A percentile compares a stretch with the other conserved stretches of the same genome.
Evolutionary conservation across 192 early-diverging fungal genomes (phyloP).

Genomic region (Backusella psychrophila): DNA sequence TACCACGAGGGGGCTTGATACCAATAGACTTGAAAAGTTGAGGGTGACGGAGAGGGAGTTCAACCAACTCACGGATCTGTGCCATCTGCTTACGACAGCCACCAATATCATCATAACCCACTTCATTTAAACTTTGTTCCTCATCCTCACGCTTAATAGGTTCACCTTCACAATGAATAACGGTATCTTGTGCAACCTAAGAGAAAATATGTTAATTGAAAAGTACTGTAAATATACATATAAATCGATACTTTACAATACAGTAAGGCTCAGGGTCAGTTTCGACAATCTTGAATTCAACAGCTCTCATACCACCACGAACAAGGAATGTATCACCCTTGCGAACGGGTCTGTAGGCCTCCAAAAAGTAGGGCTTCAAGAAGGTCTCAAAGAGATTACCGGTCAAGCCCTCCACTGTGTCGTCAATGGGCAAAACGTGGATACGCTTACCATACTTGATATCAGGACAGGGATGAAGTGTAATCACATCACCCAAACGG

Average conservation of each 20-base stretch:
- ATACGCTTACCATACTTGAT: slow-evolving; percentile 98
- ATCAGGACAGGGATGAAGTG: slow-evolving; percentile 91
- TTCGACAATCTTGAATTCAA: slow-evolving; percentile 99
- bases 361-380: slow-evolving; percentile 97
- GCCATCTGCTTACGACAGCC: slow-evolving; percentile 98
- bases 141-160: slow-evolving; percentile 99
- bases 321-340: slow-evolving; percentile 95
- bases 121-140: slow-evolving; percentile 86
- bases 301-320: slow-evolving; percentile 93
- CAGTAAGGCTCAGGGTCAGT: slow-evolving; percentile 94
- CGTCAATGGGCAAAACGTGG: slow-evolving; percentile 96
- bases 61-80: slow-evolving; percentile 98
- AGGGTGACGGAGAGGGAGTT: slow-evolving; percentile 97
- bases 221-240: too few species aligned
- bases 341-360: slow-evolving; percentile 95
- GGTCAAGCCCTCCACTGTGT: slow-evolving; percentile 96
- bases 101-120: slow-evolving; percentile 99
- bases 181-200: slow-evolving; percentile 94
- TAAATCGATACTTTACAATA: slow-evolving; percentile 65
- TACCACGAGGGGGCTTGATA: slow-evolving; percentile 98
- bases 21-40: slow-evolving; percentile 99
- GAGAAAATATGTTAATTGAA: too few species aligned
- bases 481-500: slow-evolving; percentile 94
- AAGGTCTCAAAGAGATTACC: slow-evolving; percentile 98
- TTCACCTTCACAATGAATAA: slow-evolving; percentile 98